These are phyloP conservation scores for Thalassiosira livingstoniorum DNA, from an alignment of 352 stramenopile genomes.

Conservation along the genomic window DNA sequence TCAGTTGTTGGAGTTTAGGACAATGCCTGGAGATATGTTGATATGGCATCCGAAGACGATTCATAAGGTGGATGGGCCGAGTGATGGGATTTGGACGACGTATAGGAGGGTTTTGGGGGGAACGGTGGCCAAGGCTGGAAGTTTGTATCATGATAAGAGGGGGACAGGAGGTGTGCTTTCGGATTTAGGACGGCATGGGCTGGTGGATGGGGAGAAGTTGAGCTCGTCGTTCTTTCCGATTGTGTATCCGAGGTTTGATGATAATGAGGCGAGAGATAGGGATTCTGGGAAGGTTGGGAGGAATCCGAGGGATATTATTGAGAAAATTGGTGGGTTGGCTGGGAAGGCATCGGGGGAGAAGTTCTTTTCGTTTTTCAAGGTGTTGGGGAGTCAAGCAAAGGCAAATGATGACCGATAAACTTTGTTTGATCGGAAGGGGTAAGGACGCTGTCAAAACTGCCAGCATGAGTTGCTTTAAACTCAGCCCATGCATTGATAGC, in stretches of 20 bases:
- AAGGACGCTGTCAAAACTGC: no score
- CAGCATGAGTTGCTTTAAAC: no score
- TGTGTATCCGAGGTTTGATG: conserved; percentile 79
- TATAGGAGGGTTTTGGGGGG: conserved; percentile 84
- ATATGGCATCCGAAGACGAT: conserved; percentile 87
- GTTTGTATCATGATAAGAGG: conserved; percentile 81
- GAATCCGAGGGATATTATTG: conserved; percentile 76
- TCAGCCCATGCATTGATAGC: no score
- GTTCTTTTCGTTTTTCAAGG: conserved; percentile 84
- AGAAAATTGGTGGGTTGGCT: conserved; percentile 82
- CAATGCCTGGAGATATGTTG: conserved; percentile 86
- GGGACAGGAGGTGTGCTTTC: conserved; percentile 82
- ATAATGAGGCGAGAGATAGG: conserved; percentile 60
- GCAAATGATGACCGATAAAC: no score
- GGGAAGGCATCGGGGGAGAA: conserved; percentile 79
- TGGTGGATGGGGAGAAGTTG: conserved; percentile 73
- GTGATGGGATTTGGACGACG: conserved; percentile 82
- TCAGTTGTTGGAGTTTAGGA: conserved; percentile 77
- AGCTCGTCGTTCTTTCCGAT: conserved; percentile 81
- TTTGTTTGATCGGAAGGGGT: no score
- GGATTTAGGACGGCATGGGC: conserved; percentile 79
- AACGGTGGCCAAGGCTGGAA: conserved; percentile 78
- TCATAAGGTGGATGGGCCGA: conserved; percentile 87
- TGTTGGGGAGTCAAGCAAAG: conserved; percentile 76
- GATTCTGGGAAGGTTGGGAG: conserved; percentile 78